These are phyloP conservation scores for Nymphaea colorata DNA, from an alignment of 164 flowering plant species.

Conservation along the genomic window DNA sequence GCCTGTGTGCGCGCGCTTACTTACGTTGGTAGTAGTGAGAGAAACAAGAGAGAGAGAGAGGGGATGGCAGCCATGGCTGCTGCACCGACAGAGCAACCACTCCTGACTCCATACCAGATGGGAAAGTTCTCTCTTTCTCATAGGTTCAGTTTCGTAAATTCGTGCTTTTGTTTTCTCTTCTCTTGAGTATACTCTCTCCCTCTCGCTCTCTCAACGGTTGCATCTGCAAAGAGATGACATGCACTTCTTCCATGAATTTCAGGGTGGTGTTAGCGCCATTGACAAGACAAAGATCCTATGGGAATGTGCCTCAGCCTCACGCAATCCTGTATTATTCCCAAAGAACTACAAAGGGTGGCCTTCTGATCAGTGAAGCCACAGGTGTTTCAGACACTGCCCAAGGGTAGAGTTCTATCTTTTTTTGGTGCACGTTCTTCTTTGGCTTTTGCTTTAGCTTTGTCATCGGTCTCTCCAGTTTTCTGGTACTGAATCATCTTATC, in stretches of 20 bases:
- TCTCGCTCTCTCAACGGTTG: no score
- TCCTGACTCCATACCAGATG: conserved; percentile 16
- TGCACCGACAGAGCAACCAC: conserved; percentile 7
- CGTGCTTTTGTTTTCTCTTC: not conserved
- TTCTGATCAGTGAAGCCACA: conserved; percentile 44
- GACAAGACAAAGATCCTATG: conserved; percentile 37
- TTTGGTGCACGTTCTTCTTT: not conserved
- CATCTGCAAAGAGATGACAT: no score
- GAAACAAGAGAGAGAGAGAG: not conserved
- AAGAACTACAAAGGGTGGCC: conserved; percentile 42
- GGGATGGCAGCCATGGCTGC: not conserved
- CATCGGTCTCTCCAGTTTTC: not conserved
- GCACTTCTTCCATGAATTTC: not conserved
- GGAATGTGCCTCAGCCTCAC: conserved; percentile 40
- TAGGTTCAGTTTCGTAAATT: conserved; percentile 9
- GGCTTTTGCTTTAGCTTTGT: not conserved
- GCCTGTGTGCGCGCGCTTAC: no score
- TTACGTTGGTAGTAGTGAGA: not conserved
- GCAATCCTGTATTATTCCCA: conserved; percentile 48
- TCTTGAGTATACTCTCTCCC: no score
- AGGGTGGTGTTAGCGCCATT: conserved; percentile 51
- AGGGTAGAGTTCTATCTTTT: conserved; percentile 23
- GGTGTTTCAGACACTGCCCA: conserved; percentile 44
- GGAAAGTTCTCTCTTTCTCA: conserved; percentile 21
- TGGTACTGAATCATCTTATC: not conserved